phyloP scores from a whole-genome alignment of 2,329 filamentous ascomycete species.

The Neophaeococcomyces mojaviensis region DNA sequence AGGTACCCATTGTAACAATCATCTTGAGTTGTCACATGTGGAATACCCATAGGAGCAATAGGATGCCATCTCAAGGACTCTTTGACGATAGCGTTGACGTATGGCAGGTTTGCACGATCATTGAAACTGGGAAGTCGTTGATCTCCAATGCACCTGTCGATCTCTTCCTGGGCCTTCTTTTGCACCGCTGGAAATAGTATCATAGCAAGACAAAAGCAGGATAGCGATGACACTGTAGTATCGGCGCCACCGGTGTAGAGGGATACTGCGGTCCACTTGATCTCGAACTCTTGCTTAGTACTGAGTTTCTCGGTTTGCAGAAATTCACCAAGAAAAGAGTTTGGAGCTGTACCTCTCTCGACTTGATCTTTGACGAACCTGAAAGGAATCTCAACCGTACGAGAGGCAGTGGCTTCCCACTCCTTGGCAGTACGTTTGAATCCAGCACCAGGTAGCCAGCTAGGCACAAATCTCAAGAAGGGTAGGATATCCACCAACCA shows the following conservation, averaged over 20 bases:
- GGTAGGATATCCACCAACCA: slow-evolving; percentile 44
- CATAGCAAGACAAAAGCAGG: slow-evolving; percentile 46
- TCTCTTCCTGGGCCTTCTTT: too few species aligned
- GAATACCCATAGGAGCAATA: slow-evolving; percentile 28
- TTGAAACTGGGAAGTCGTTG: slow-evolving; percentile 31
- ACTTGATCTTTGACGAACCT: slow-evolving; percentile 38
- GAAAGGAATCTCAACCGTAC: slow-evolving; percentile 35
- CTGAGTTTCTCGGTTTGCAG: slow-evolving; percentile 29
- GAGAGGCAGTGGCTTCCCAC: slow-evolving; percentile 28
- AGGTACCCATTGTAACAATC: too few species aligned
- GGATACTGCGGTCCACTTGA: slow-evolving; percentile 37
- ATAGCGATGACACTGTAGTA: slow-evolving; percentile 35
- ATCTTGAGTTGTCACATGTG: slow-evolving; percentile 22
- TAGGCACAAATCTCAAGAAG: slow-evolving; percentile 30
- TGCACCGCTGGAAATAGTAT: slow-evolving; percentile 34
- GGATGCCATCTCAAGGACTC: slow-evolving; percentile 33
- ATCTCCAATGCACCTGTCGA: too few species aligned
- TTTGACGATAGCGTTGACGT: slow-evolving; percentile 33
- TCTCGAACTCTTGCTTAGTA: slow-evolving; percentile 27
- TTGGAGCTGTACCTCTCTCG: slow-evolving; percentile 23
- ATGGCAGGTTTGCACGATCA: slow-evolving; percentile 33
- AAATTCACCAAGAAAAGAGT: slow-evolving; percentile 36
- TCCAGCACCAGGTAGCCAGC: slow-evolving; percentile 39
- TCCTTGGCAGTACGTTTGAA: slow-evolving; percentile 38
- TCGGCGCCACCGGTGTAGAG: slow-evolving; percentile 39